Evolutionary conservation across 441 rosid genomes (phyloP).

Genomic region (Geranium incanum): DNA sequence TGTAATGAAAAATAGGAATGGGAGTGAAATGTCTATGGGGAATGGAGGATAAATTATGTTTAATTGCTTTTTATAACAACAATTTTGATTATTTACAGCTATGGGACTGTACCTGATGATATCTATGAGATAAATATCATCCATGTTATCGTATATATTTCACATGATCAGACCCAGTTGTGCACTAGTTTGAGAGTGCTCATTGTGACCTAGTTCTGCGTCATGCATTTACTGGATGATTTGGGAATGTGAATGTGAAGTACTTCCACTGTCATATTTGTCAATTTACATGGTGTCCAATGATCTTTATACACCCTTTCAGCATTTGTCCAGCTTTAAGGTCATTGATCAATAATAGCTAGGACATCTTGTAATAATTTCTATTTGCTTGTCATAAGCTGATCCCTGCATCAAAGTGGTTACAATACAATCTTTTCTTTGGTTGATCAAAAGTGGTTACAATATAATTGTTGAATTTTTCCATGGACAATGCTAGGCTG

Average conservation of each 20-base stretch:
- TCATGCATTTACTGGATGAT: neutral
- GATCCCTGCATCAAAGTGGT: neutral
- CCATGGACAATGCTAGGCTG: neutral
- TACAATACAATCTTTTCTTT: neutral
- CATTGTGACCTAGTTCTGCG: neutral
- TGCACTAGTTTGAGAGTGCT: neutral
- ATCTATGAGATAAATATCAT: neutral
- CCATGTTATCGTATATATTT: neutral
- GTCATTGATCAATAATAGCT: no score
- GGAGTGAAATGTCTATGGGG: no score
- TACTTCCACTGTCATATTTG: neutral
- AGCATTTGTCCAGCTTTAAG: no score
- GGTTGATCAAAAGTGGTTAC: no score
- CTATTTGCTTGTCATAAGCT: no score
- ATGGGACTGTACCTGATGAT: neutral
- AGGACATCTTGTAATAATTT: no score
- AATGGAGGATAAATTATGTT: no score
- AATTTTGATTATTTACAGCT: neutral
- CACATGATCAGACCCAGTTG: neutral
- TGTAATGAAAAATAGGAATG: no score
- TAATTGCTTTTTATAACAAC: no score
- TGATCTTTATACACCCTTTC: no score
- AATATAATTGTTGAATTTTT: neutral
- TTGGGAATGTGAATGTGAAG: neutral
- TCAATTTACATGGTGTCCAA: no score